Evolutionary conservation across 306 rosid genomes (phyloP), one percentile per base, ranked within the genome.

Genomic region (Inga oerstediana): DNA sequence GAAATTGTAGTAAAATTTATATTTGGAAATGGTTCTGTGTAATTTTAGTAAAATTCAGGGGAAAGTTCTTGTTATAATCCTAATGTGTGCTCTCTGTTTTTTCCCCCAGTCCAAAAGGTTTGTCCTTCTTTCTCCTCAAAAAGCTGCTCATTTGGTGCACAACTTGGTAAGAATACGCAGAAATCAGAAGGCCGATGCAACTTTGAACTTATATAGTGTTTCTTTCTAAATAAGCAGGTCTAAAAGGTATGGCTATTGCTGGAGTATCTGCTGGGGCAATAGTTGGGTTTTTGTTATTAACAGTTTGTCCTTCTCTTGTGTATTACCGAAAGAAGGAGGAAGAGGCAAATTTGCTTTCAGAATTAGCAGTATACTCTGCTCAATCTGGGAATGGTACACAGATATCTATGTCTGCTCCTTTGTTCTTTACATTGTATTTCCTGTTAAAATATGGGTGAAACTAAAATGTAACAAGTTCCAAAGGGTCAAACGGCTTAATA

Each of bases 181-280:
- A 37, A 80, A 64, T 58, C 52, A 59, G 24, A 49, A 54, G 43
- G 32, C 56, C 7, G 24, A 41, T 70, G 59, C 70, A 81, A 61
- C 59, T 85, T 69, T 78, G 76, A 64, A 74, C 81, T 70, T 70
- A 75, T 79, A 13, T 0, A 0, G 58, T 51, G 16, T 15, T 17
- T 51, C 16, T 8, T 2, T 22, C 27, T 20, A 34, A 75, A 78
- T 67, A 64, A 89, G 82, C 93, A 89, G 97, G 92, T 73, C 68
- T 85, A 56, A 58, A 79, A 20, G 86, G 89, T 73, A 89, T 87
- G 73, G 58, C 69, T 77, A 86, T 89, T 39, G 90, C 87, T 84
- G 96, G 92, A 78, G 80, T 89, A 91, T 44, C 81, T 22, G 94
- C 85, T 27, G 97, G 89, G 83, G 92, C 58, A 75, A 78, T 89